These are phyloP conservation scores for Nicotiana undulata DNA, from an alignment of 257 asterid genomes.

Conservation along the genomic window DNA sequence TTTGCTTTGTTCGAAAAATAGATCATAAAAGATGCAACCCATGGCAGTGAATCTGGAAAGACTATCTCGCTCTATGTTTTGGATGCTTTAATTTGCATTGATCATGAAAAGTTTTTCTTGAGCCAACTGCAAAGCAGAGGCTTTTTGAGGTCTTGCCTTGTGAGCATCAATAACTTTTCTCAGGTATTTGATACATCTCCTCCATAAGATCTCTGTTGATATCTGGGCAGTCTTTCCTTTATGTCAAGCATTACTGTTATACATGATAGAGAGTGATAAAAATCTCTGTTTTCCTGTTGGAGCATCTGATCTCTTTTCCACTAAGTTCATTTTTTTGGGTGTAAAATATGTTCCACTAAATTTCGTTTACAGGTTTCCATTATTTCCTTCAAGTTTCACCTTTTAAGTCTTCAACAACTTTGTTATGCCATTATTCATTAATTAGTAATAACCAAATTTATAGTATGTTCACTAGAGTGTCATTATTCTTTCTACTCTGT, in stretches of 20 bases:
- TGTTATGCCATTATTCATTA: not conserved
- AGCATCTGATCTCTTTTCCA: not conserved
- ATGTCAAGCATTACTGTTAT: not conserved
- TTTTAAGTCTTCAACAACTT: not conserved
- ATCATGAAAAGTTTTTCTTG: slow-evolving; percentile 83
- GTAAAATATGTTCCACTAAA: not conserved
- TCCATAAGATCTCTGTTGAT: not conserved
- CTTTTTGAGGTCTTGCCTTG: slow-evolving; percentile 72
- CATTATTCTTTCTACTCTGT: not conserved
- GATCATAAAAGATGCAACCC: slow-evolving; percentile 87
- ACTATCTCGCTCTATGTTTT: slow-evolving; percentile 69
- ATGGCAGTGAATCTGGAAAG: slow-evolving; percentile 80
- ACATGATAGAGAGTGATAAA: not conserved
- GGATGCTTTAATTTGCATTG: slow-evolving; percentile 76
- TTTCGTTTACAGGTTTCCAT: not conserved
- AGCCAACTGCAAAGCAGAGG: slow-evolving; percentile 89
- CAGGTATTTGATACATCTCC: slow-evolving; percentile 44
- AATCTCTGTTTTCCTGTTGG: not conserved
- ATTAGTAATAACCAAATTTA: not conserved
- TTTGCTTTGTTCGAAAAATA: slow-evolving; percentile 19
- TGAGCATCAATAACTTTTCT: slow-evolving; percentile 64
- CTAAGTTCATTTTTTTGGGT: not conserved
- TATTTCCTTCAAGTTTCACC: not conserved
- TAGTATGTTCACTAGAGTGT: not conserved
- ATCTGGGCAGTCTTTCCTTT: not conserved